Evolutionary conservation across 1,284 basidiomycete species (phyloP), one percentile per base, ranked within the genome.

Genomic region (Lentinus polychrous): DNA sequence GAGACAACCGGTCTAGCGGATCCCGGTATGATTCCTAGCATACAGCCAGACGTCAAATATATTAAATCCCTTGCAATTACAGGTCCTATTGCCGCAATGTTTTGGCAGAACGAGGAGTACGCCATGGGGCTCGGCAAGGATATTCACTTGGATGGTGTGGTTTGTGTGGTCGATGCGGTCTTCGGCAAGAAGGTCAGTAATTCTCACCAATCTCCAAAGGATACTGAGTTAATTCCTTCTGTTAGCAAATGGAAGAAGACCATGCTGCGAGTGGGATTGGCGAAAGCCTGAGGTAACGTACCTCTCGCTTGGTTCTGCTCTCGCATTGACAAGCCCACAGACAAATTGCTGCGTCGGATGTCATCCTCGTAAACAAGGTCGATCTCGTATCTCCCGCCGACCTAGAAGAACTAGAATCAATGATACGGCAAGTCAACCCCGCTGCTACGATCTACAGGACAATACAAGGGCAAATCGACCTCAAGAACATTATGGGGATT

Each of bases 1-100:
- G 94, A 97, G 67, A 90, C 93, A 1, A 96, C 94, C 0, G 94
- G 94, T 0, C 73, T 97, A 4, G 94, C 94, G 3, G 93, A 97
- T 70, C 93, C 93, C 50, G 89, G 59, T 56, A 32, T 18, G 35
- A n/a, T 36, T 11, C 22, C 10, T 33, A 4, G 31, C 20, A 39
- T 38, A 8, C 8, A 39, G 12, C 45, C 15, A 32, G 20, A 12
- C 6, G 23, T 18, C 12, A 39, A 3, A 15, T 22, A 20, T 18
- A 10, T 6, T 5, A 27, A 27, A 27, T 4, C 4, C 27, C 27
- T 4, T 27, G 27, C 27, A 27, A 27, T 27, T 5, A 31, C 35
- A 83, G 86, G 83, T 8, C 88, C 90, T 0, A 91, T 94, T 48
- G 90, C 91, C 0, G 81, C 83, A 1, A 83, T 87, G 66, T 94